A percentile compares a stretch with the other conserved stretches of the same genome.
These are phyloP conservation scores for Amaranthus hypochondriacus DNA, from an alignment of 148 eudicot species.

Conservation along the genomic window DNA sequence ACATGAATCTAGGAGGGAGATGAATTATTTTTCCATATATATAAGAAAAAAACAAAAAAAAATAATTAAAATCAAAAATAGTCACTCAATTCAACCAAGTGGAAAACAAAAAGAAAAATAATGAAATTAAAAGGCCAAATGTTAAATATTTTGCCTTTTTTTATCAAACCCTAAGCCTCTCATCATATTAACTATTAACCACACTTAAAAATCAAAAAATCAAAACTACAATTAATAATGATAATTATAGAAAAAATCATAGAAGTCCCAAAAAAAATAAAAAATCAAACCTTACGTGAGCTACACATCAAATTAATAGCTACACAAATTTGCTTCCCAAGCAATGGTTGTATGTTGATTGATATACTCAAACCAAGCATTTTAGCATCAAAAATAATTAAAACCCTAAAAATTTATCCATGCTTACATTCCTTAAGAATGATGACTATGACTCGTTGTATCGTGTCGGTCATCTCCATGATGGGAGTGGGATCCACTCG, in stretches of 20 bases:
- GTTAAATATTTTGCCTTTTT: conserved; percentile 16
- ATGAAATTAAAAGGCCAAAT: conserved; percentile 16
- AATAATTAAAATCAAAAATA: background rate
- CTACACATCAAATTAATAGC: conserved; percentile 30
- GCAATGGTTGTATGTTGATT: background rate
- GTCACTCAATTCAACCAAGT: conserved; percentile 18
- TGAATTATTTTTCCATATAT: background rate
- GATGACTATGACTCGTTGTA: conserved; percentile 44
- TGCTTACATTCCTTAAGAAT: conserved; percentile 29
- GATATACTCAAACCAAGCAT: no score
- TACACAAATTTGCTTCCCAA: conserved; percentile 14
- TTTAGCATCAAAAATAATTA: no score
- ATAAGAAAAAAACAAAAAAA: background rate
- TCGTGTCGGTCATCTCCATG: conserved; percentile 59
- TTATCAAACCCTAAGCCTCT: conserved; percentile 35
- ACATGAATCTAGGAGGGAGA: conserved; percentile 29
- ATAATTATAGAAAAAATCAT: background rate
- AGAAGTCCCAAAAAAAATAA: background rate
- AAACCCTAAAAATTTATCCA: background rate
- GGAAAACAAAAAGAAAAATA: background rate
- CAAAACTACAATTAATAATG: conserved; percentile 18
- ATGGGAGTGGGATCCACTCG: conserved; percentile 61
- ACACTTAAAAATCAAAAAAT: conserved; percentile 21
- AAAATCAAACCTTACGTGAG: conserved; percentile 33
- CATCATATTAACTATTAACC: conserved; percentile 28